Base-by-base conservation (phyloP, 2,329 filamentous ascomycete genomes). In the Aspergillus chevalieri region DNA sequence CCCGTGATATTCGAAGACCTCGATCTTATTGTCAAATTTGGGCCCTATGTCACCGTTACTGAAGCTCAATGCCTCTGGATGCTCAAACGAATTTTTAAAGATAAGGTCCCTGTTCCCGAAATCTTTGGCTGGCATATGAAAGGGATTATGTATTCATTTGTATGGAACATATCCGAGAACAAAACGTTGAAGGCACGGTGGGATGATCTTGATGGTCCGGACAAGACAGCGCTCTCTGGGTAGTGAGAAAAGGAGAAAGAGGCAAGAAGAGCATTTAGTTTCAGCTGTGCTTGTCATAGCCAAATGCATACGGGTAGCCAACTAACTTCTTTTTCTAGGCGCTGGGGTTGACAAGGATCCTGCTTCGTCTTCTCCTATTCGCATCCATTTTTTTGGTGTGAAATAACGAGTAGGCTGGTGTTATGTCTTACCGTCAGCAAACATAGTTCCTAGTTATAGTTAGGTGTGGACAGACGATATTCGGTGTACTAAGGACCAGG, bases 61-160 rank as follows among this genome's bases (percentile, higher is more conserved):
- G 61, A 65, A 53, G 63, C 57, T 7, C 49, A 56, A 47, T 57
- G 54, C 46, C 57, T 61, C n/a, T 57, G 59, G 48, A 54, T 57
- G 46, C 39, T 65, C 28, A 52, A 51, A 46, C 44, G 41, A 46
- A 41, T 44, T 9, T 57, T 63, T 43, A 6, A 47, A 12, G 50
- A 51, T 24, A 44, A 54, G 6, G 56, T 69, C 30, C 67, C 67
- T 39, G 67, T 68, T 26, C 68, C 69, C 2, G 65, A 72, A 48
- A 51, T 69, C 17, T 71, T 65, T 57, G 66, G 67, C 15, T 72
- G 66, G 65, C 56, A 52, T 19, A 62, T 28, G 52, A 58, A 1
- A 26, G 49, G 6, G 47, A 48, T 21, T 50, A 57, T 24, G 53
- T 61, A 3, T 67, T 64, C 47, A 60, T 69, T 33, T 67, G 68